These are phyloP conservation scores for Vitis hybrid DNA, from an alignment of 177 flowering plant genomes.

Conservation along the genomic window DNA sequence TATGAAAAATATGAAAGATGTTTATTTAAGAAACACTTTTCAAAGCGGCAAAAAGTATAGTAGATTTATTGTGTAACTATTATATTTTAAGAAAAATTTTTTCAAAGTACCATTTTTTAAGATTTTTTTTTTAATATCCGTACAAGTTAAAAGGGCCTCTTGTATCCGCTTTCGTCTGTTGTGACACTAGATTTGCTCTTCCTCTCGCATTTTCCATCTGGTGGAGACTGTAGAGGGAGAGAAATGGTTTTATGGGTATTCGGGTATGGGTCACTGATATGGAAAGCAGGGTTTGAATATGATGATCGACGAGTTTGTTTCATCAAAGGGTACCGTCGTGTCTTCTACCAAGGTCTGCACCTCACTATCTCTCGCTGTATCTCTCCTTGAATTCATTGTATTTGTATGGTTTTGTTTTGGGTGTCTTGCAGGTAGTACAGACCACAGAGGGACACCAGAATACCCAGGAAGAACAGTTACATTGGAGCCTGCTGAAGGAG, in stretches of 20 bases:
- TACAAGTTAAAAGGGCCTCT: too few relatives aligned
- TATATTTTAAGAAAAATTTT: too few relatives aligned
- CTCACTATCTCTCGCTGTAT: constrained; percentile 11
- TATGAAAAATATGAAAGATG: too few relatives aligned
- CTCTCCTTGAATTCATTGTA: neutral
- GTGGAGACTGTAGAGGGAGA: neutral
- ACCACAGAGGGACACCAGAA: constrained; percentile 91
- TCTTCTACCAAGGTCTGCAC: constrained; percentile 79
- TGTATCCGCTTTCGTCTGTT: too few relatives aligned
- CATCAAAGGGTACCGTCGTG: constrained; percentile 90
- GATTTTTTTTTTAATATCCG: too few relatives aligned
- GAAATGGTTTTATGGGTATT: constrained; percentile 92
- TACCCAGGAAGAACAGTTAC: constrained; percentile 97
- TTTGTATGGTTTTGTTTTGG: neutral
- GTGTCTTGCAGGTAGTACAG: constrained; percentile 72
- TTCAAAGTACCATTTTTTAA: too few relatives aligned
- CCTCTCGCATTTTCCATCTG: too few relatives aligned
- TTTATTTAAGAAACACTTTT: rapidly evolving
- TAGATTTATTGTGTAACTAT: too few relatives aligned
- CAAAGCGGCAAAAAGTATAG: rapidly evolving
- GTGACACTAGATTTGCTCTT: too few relatives aligned
- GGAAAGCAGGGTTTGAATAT: constrained; percentile 85
- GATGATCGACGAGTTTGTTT: constrained; percentile 81
- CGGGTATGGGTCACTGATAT: constrained; percentile 93
- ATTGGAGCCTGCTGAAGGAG: constrained; percentile 67